phyloP scores from a whole-genome alignment of 75 land plant species.

The Isoetes taiwanensis region DNA sequence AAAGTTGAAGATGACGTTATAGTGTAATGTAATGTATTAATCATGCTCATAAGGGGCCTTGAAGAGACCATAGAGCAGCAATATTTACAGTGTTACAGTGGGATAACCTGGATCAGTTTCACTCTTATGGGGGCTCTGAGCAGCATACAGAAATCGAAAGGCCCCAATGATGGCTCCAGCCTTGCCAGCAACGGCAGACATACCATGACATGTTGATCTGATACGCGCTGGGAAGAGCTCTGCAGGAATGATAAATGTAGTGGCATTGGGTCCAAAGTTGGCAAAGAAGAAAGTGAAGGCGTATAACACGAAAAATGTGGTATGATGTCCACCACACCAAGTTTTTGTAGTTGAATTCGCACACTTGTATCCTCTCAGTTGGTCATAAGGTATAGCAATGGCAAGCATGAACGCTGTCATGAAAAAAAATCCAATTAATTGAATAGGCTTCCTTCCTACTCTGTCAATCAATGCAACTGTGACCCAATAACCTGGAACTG shows the following conservation, averaged over 20 bases:
- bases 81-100: too few relatives aligned
- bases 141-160: too few relatives aligned
- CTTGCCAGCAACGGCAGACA: too few relatives aligned
- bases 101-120: too few relatives aligned
- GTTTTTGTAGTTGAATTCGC: not conserved
- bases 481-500: constrained; percentile 49
- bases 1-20: too few relatives aligned
- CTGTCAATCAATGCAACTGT: constrained; percentile 32
- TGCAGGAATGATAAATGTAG: constrained; percentile 60
- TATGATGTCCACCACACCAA: constrained; percentile 18
- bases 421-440: constrained; percentile 35
- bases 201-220: constrained; percentile 23
- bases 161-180: too few relatives aligned
- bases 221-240: constrained; percentile 40
- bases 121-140: too few relatives aligned
- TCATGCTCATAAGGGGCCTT: too few relatives aligned
- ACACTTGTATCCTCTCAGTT: constrained; percentile 14
- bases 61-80: too few relatives aligned
- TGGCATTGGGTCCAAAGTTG: constrained; percentile 69
- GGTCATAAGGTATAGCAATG: constrained; percentile 28
- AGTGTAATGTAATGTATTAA: too few relatives aligned
- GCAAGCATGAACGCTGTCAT: constrained; percentile 36
- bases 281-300: constrained; percentile 56
- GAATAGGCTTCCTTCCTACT: constrained; percentile 30
- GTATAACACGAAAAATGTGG: constrained; percentile 19